A percentile compares a stretch with the other conserved stretches of the same genome.
These are phyloP conservation scores for Cordyceps sp. DNA, from an alignment of 2,329 filamentous ascomycete species.

Conservation along the genomic window DNA sequence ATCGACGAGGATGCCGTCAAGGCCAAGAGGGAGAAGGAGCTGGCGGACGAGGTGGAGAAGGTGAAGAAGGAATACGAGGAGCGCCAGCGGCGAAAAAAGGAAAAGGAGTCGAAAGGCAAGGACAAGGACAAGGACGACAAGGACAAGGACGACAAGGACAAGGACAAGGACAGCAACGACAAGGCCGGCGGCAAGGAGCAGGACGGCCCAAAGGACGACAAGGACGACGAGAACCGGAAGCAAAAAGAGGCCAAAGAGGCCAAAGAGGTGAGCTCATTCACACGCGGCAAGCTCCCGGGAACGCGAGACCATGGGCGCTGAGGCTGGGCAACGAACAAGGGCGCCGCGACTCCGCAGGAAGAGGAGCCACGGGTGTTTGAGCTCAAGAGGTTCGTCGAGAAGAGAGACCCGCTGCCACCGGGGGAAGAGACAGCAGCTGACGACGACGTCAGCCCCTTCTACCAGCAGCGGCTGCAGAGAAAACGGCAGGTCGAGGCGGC, in stretches of 20 bases:
- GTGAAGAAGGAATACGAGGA: conserved; percentile 67
- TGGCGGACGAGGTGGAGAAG: conserved; percentile 46
- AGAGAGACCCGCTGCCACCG: neutral
- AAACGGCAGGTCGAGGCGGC: conserved; percentile 37
- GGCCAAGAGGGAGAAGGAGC: conserved; percentile 42
- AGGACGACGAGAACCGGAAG: conserved; percentile 9
- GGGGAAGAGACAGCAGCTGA: neutral
- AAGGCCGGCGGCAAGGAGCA: conserved; percentile 6
- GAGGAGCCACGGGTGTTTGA: conserved; percentile 69
- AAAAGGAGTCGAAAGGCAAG: conserved; percentile 42
- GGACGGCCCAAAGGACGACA: conserved; percentile 12
- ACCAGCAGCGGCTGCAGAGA: conserved; percentile 67
- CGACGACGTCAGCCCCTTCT: conserved; percentile 51
- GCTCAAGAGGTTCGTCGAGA: conserved; percentile 50
- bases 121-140: conserved; percentile 15
- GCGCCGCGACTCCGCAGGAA: conserved; percentile 19
- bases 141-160: conserved; percentile 7
- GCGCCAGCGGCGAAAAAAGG: conserved; percentile 49
- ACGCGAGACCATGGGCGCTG: neutral
- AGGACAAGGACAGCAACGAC: conserved; percentile 15
- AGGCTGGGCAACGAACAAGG: conserved; percentile 8
- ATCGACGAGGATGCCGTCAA: conserved; percentile 51
- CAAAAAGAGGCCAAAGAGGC: conserved; percentile 9
- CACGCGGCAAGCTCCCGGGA: neutral
- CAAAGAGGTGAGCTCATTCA: neutral